These are phyloP conservation scores for Lepiota subincarnata DNA, from an alignment of 768 basidiomycete species.

Conservation along the genomic window DNA sequence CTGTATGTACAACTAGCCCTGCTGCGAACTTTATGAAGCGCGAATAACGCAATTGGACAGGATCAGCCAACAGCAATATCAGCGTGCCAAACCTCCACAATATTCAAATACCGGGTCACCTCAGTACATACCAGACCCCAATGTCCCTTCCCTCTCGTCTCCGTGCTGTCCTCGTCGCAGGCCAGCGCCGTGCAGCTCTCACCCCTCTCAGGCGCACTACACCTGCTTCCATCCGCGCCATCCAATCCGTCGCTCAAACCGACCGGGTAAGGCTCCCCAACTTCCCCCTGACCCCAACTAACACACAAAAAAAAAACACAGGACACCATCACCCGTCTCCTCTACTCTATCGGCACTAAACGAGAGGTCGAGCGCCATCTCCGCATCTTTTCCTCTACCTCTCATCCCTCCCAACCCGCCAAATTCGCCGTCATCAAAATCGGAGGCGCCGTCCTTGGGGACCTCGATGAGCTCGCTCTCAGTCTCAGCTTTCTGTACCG, in stretches of 20 bases:
- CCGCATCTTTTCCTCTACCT: constrained; percentile 94
- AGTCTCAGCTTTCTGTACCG: constrained; percentile 96
- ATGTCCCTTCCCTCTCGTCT: neutral
- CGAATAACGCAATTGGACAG: constrained; percentile 6
- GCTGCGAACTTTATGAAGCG: neutral
- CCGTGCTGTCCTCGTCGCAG: constrained; percentile 41
- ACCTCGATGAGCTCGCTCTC: constrained; percentile 90
- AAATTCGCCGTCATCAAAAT: constrained; percentile 99
- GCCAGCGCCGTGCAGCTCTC: constrained; percentile 42
- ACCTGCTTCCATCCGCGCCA: constrained; percentile 33
- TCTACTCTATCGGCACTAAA: constrained; percentile 96
- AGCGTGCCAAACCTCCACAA: too few relatives aligned
- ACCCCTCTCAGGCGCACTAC: constrained; percentile 35
- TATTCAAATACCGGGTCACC: too few relatives aligned
- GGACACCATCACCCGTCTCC: constrained; percentile 96
- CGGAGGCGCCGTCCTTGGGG: constrained; percentile 90
- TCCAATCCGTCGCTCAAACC: constrained; percentile 67
- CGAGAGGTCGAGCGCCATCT: constrained; percentile 98
- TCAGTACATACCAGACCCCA: too few relatives aligned
- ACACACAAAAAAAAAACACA: constrained; percentile 60
- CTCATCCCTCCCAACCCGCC: constrained; percentile 83
- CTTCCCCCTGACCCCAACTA: neutral
- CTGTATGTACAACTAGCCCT: neutral
- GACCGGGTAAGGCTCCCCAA: constrained; percentile 51
- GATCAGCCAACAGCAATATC: neutral